Evolutionary conservation across 140 eudicot species (phyloP).

Genomic region (Senecio squalidus): DNA sequence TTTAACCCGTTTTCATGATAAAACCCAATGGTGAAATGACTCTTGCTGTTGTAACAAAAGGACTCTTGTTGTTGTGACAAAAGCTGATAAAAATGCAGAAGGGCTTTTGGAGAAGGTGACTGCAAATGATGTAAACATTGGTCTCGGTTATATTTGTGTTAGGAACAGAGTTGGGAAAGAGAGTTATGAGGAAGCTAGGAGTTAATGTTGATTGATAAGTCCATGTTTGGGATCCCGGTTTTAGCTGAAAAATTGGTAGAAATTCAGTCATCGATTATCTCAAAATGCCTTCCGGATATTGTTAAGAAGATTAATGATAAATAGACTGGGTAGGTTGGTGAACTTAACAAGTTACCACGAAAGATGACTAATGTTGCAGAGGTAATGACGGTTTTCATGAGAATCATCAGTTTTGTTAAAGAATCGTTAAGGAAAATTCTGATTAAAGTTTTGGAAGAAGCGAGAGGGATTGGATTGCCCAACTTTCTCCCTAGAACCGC

Average conservation of each 20-base stretch:
- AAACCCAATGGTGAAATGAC: too few relatives aligned
- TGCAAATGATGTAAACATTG: too few relatives aligned
- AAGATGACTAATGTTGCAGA: conserved; percentile 35
- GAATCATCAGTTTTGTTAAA: conserved; percentile 30
- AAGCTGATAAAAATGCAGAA: conserved; percentile 28
- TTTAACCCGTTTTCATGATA: too few relatives aligned
- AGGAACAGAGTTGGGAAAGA: too few relatives aligned
- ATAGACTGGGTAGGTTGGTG: conserved; percentile 17
- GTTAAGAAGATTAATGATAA: too few relatives aligned
- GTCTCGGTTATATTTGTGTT: too few relatives aligned
- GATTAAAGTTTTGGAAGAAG: conserved; percentile 33
- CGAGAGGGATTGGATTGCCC: conserved; percentile 30
- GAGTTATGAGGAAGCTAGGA: too few relatives aligned
- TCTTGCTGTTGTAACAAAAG: too few relatives aligned
- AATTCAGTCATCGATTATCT: conserved; percentile 32
- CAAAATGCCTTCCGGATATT: conserved; percentile 41
- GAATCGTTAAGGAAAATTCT: conserved; percentile 38
- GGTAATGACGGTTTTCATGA: conserved; percentile 40
- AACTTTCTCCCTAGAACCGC: conserved; percentile 36
- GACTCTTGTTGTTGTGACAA: too few relatives aligned
- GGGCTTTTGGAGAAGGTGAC: conserved; percentile 33
- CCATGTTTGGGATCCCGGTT: conserved; percentile 42
- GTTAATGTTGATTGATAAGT: conserved; percentile 30
- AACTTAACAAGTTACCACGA: conserved; percentile 32
- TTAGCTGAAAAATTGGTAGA: conserved; percentile 42